phyloP scores from a whole-genome alignment of 1,284 basidiomycete species.

The Trametes pubescens region DNA sequence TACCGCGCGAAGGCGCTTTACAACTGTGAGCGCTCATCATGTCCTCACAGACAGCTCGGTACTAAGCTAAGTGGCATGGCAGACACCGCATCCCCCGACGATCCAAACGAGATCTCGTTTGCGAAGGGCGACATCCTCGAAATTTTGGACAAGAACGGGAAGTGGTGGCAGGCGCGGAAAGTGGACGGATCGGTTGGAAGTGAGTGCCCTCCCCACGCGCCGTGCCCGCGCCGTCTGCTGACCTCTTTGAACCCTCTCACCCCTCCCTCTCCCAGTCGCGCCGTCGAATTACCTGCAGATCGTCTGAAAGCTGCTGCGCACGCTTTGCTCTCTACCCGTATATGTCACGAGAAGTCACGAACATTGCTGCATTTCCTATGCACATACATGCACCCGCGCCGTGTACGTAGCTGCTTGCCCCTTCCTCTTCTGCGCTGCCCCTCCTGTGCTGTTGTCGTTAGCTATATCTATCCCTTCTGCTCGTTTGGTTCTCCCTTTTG shows the following conservation, averaged over 20 bases:
- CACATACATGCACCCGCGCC: neutral
- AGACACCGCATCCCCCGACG: slow-evolving; percentile 93
- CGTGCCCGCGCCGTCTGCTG: slow-evolving; percentile 3
- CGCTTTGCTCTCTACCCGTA: slow-evolving; percentile 20
- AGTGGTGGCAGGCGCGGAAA: slow-evolving; percentile 96
- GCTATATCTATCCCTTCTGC: slow-evolving; percentile 32
- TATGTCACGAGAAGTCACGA: slow-evolving; percentile 34
- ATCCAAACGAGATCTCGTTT: slow-evolving; percentile 97
- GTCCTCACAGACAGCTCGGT: neutral
- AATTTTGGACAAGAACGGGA: slow-evolving; percentile 92
- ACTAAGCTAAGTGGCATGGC: slow-evolving; percentile 28
- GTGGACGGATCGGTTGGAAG: slow-evolving; percentile 86
- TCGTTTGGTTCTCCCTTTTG: slow-evolving; percentile 20
- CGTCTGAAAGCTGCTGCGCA: slow-evolving; percentile 49
- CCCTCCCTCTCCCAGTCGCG: slow-evolving; percentile 60
- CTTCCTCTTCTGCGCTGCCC: slow-evolving; percentile 13
- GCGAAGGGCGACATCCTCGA: slow-evolving; percentile 93
- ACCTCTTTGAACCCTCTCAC: neutral
- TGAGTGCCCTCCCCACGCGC: slow-evolving; percentile 49
- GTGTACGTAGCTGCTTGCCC: slow-evolving; percentile 25
- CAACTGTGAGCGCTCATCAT: slow-evolving; percentile 65
- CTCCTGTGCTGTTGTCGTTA: slow-evolving; percentile 26
- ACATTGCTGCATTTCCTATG: slow-evolving; percentile 15
- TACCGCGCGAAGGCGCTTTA: slow-evolving; percentile 91
- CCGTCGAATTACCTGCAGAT: slow-evolving; percentile 86